phyloP scores from a whole-genome alignment of 1,284 basidiomycete species.

The Ustilago trichophora region DNA sequence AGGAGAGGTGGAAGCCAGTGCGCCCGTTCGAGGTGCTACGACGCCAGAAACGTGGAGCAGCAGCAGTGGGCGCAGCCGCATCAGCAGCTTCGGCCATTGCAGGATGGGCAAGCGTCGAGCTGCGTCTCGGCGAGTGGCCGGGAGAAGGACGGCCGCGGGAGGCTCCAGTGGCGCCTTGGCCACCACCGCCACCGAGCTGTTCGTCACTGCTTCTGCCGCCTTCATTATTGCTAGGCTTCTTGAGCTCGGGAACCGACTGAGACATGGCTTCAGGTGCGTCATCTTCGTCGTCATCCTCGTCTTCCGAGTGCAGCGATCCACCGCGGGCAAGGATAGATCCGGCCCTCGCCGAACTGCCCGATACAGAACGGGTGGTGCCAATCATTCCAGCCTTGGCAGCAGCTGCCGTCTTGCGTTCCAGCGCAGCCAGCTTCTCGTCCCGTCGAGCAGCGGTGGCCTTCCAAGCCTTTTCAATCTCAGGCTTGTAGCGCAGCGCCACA shows the following conservation, averaged over 20 bases:
- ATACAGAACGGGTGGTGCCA: constrained; percentile 16
- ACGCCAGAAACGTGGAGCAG: constrained; percentile 37
- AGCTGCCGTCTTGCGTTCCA: constrained; percentile 14
- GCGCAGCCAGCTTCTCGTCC: constrained; percentile 22
- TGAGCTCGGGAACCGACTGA: constrained; percentile 54
- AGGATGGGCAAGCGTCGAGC: constrained; percentile 25
- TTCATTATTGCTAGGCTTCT: constrained; percentile 20
- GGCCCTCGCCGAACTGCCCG: constrained; percentile 13
- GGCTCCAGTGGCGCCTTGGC: background rate
- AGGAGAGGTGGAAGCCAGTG: constrained; percentile 39
- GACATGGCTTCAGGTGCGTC: constrained; percentile 49
- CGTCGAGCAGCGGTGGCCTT: constrained; percentile 10
- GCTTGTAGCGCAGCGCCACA: constrained; percentile 49
- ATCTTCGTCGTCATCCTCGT: constrained; percentile 19
- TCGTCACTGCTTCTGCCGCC: constrained; percentile 6
- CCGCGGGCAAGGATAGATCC: constrained; percentile 26
- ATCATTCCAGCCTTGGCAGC: constrained; percentile 13
- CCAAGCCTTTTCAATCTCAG: constrained; percentile 49
- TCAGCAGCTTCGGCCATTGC: constrained; percentile 19
- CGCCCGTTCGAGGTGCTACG: constrained; percentile 33
- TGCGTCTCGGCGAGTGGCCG: constrained; percentile 22
- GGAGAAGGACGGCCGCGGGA: constrained; percentile 14
- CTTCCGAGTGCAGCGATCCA: constrained; percentile 24
- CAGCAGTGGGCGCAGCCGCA: background rate
- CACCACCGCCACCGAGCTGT: background rate